A percentile compares a stretch with the other conserved stretches of the same genome.
Conservation (phyloP, 352 stramenopile species). For the Phytophthora niederhauseri region DNA sequence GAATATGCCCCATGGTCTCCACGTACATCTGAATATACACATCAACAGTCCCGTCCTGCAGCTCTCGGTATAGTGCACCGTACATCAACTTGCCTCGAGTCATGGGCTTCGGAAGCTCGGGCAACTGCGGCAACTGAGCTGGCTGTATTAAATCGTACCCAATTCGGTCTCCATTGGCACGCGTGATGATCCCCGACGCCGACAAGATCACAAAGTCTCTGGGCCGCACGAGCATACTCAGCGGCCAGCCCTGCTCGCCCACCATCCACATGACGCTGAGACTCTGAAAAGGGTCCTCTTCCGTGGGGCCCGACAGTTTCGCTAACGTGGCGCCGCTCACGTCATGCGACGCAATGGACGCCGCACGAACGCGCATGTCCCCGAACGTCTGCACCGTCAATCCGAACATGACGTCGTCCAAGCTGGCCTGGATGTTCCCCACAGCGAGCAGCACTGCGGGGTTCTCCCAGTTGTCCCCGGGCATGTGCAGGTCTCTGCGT, state of each 20-base stretch:
- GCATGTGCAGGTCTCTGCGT: slow-evolving; percentile 16
- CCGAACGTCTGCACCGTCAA: slow-evolving; percentile 33
- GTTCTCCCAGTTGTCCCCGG: slow-evolving; percentile 17
- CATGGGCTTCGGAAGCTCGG: slow-evolving; percentile 36
- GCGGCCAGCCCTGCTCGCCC: slow-evolving; percentile 37
- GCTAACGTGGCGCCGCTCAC: slow-evolving; percentile 38
- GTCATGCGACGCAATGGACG: slow-evolving; percentile 44
- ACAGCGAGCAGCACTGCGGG: slow-evolving; percentile 42
- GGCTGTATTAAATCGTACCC: slow-evolving; percentile 50
- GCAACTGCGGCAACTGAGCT: slow-evolving; percentile 30
- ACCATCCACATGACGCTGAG: slow-evolving; percentile 54
- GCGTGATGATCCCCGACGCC: slow-evolving; percentile 39
- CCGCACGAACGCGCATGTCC: slow-evolving; percentile 35
- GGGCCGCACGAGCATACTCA: slow-evolving; percentile 35
- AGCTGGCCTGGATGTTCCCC: slow-evolving; percentile 33
- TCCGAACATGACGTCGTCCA: slow-evolving; percentile 58
- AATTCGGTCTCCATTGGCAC: slow-evolving; percentile 41
- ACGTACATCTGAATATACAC: slow-evolving; percentile 56
- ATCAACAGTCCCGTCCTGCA: slow-evolving; percentile 46
- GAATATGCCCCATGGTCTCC: slow-evolving; percentile 33
- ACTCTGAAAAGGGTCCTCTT: slow-evolving; percentile 43
- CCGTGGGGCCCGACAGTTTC: slow-evolving; percentile 38
- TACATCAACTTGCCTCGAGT: slow-evolving; percentile 46
- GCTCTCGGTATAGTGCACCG: slow-evolving; percentile 48
- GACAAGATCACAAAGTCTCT: slow-evolving; percentile 48